phyloP scores from a whole-genome alignment of 116 monocot genomes.

The Dioscorea cayenensis region DNA sequence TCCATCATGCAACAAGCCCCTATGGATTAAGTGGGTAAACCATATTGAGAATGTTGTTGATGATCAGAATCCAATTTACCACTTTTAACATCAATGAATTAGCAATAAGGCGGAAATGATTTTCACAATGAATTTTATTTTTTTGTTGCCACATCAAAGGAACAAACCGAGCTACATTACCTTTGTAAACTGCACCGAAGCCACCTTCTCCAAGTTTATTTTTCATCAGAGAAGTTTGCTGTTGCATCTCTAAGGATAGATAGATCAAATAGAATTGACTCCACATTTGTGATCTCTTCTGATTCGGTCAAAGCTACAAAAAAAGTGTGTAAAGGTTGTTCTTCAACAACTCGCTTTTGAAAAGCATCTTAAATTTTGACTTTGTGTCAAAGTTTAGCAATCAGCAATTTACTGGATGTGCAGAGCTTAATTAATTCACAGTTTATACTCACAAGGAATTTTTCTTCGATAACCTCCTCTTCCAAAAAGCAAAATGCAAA shows the following conservation, averaged over 20 bases:
- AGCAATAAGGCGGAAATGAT: background rate
- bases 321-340: background rate
- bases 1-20: constrained; percentile 16
- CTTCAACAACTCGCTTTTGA: too few species aligned
- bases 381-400: background rate
- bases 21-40: background rate
- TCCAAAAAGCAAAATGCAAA: background rate
- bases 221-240: constrained; percentile 13
- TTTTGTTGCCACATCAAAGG: background rate
- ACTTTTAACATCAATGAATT: background rate
- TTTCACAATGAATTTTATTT: background rate
- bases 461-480: background rate
- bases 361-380: background rate
- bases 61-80: too few species aligned
- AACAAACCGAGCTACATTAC: background rate
- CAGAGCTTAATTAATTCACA: background rate
- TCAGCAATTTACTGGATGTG: background rate
- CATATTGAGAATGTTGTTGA: too few species aligned
- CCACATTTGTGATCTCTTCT: background rate
- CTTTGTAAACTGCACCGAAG: constrained; percentile 40
- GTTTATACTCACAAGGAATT: background rate
- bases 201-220: constrained; percentile 32
- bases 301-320: background rate
- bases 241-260: constrained; percentile 13
- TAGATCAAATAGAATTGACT: constrained; percentile 10